phyloP scores from a whole-genome alignment of 371 early-diverging fungal species.

The Actinomortierella wolfii region DNA sequence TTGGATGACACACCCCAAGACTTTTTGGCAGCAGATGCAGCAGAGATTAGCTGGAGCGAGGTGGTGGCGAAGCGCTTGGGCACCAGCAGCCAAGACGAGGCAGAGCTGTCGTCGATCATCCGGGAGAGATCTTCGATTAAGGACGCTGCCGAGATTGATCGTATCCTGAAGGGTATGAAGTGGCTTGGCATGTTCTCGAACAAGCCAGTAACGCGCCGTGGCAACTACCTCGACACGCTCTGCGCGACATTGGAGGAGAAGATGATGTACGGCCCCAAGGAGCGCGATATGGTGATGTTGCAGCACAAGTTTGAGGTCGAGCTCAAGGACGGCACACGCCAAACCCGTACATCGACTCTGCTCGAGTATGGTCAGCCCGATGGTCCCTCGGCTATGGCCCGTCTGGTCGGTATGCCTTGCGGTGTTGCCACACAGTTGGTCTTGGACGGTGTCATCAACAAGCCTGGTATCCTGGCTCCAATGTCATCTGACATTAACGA shows the following conservation, averaged over 20 bases:
- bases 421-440: slow-evolving; percentile 94
- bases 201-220: slow-evolving; percentile 65
- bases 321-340: slow-evolving; percentile 74
- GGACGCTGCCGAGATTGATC: slow-evolving; percentile 39
- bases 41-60: slow-evolving; percentile 81
- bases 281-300: slow-evolving; percentile 96
- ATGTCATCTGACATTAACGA: slow-evolving; percentile 88
- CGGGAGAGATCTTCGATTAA: slow-evolving; percentile 30
- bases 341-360: slow-evolving; percentile 90
- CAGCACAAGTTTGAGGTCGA: slow-evolving; percentile 96
- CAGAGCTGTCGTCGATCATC: slow-evolving; percentile 20
- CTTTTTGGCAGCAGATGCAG: slow-evolving; percentile 58
- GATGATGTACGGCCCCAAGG: slow-evolving; percentile 89
- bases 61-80: slow-evolving; percentile 69
- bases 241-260: slow-evolving; percentile 94
- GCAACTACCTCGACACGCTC: slow-evolving; percentile 90
- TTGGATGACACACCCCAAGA: slow-evolving; percentile 77
- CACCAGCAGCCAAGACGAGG: slow-evolving; percentile 31
- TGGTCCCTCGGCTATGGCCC: slow-evolving; percentile 94
- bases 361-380: slow-evolving; percentile 91
- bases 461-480: slow-evolving; percentile 92
- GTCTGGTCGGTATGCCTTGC: slow-evolving; percentile 96
- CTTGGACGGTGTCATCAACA: slow-evolving; percentile 76
- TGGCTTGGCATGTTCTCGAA: slow-evolving; percentile 82
- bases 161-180: slow-evolving; percentile 73